Conservation (phyloP, 2,329 filamentous ascomycete genomes). For the Zopfia rhizophila region DNA sequence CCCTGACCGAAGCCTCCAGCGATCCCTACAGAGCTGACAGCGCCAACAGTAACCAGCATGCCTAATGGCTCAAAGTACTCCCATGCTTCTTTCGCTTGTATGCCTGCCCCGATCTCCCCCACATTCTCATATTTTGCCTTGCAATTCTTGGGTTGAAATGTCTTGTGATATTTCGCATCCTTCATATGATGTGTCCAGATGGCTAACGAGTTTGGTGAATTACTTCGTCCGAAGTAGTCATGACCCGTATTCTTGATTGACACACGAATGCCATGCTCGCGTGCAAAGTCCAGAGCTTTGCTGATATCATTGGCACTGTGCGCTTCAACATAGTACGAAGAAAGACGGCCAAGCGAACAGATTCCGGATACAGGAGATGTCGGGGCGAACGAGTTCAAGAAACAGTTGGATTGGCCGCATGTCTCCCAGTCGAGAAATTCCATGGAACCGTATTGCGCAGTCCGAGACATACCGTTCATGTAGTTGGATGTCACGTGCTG, state of each 20-base stretch:
- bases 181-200: conserved; percentile 52
- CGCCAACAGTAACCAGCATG: conserved; percentile 49
- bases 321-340: conserved; percentile 46
- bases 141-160: conserved; percentile 37
- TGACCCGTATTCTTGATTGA: conserved; percentile 52
- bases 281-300: conserved; percentile 40
- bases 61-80: conserved; percentile 43
- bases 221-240: conserved; percentile 49
- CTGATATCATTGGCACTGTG: conserved; percentile 37
- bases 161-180: conserved; percentile 36
- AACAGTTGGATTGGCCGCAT: conserved; percentile 43
- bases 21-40: conserved; percentile 60
- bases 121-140: conserved; percentile 41
- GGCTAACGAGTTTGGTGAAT: conserved; percentile 44
- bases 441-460: conserved; percentile 44
- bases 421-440: conserved; percentile 50
- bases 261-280: conserved; percentile 42
- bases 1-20: conserved; percentile 56
- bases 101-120: conserved; percentile 46
- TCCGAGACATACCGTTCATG: conserved; percentile 36
- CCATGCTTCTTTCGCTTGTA: conserved; percentile 50
- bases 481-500: conserved; percentile 33
- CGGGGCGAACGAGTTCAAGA: conserved; percentile 38
- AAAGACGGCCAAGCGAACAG: conserved; percentile 46
- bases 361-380: conserved; percentile 35